These are phyloP conservation scores for Pittosporum tobira DNA, from an alignment of 129 eudicot genomes.

Conservation along the genomic window DNA sequence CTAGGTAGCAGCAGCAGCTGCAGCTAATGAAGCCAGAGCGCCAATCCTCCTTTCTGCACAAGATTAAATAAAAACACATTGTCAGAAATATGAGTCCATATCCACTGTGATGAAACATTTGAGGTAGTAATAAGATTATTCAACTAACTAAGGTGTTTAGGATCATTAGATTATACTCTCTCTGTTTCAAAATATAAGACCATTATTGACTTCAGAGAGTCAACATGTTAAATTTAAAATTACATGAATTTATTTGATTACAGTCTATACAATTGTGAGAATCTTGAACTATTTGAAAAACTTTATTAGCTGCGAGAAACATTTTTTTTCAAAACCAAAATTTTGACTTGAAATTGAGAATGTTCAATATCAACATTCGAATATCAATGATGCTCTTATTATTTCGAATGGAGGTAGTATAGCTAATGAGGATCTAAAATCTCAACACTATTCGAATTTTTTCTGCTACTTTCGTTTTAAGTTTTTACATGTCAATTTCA, in stretches of 20 bases:
- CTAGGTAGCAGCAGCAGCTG: conserved; percentile 20
- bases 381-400: too few relatives aligned
- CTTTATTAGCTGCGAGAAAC: too few relatives aligned
- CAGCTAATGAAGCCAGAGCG: conserved; percentile 30
- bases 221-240: too few relatives aligned
- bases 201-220: too few relatives aligned
- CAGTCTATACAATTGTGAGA: too few relatives aligned
- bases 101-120: not conserved
- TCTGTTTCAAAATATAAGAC: too few relatives aligned
- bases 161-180: not conserved
- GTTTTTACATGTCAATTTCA: not conserved
- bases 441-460: not conserved
- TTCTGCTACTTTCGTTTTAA: not conserved
- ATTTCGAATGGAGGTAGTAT: too few relatives aligned
- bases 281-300: too few relatives aligned
- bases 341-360: too few relatives aligned
- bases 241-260: too few relatives aligned
- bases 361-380: too few relatives aligned
- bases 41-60: conserved; percentile 70
- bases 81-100: not conserved
- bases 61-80: not conserved
- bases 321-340: too few relatives aligned
- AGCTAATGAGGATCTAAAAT: not conserved
- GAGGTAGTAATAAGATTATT: not conserved
- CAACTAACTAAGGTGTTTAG: not conserved